Evolutionary conservation across 2,329 filamentous ascomycete species (phyloP), one percentile per base, ranked within the genome.

Genomic region (Annulohypoxylon truncatum): DNA sequence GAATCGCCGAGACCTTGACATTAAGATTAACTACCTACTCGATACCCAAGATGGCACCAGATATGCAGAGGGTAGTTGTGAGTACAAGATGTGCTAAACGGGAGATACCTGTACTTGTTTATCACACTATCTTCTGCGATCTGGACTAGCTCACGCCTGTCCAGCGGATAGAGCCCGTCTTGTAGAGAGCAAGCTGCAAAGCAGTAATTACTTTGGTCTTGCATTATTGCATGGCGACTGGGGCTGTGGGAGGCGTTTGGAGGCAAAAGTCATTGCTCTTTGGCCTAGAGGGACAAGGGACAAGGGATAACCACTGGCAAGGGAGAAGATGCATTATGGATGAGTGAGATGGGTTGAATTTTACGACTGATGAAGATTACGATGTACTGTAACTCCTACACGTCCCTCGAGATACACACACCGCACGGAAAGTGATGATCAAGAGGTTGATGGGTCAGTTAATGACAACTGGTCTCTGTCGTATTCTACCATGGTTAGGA

Each of bases 1-100:
- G 87, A 98, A 99, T 85, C 90, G 91, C 79, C 91, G 96, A 71
- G 96, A 99, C 79, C 86, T 99, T 59, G 96, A 99, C 80, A 97
- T 99, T 77, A 89, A 87, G 75, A 88, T 99, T 76, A 84, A 89
- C 47, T 98, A 98, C 83, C 85, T 89, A 76, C 87, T 97, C 55
- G 87, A 93, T 75, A 92, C 94, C 2, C 81, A 89, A 24, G 94
- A 98, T 77, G 80, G 82, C 29, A 91, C 85, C 68, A 88, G 96
- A 72, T 82, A 84, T 64, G 88, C 89, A 3, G 80, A 89, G 76
- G 95, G 94, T 60, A 78, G 82, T 68, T 92, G 91, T 79, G 85
- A 89, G 73, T 99, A 97, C 85, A 95, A 91, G 81, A 90, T 90
- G 88, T 90, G 88, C 81, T 90, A 84, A 76, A 48, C 10, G 29